Base-by-base conservation (phyloP, 2,329 filamentous ascomycete genomes). In the Dryadomyces sulphureus region DNA sequence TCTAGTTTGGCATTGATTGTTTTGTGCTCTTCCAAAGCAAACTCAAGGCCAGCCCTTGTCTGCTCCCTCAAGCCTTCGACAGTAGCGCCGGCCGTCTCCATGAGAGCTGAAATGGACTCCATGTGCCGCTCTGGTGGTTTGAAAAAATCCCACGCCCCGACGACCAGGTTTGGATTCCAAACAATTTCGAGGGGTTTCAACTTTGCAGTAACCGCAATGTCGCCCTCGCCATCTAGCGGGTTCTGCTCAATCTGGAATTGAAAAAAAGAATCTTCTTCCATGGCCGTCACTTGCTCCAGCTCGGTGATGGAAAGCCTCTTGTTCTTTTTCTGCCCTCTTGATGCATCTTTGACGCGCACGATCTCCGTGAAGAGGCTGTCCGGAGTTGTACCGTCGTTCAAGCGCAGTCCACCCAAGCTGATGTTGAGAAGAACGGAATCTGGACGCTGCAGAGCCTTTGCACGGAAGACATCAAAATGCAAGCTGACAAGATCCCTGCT, bases 1-100 rank as follows among this genome's bases (percentile, higher is more conserved):
- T 98, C 92, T 38, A 99, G 72, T 55, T 96, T 87, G 14, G 90
- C 90, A 56, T 98, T 94, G 59, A 98, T 82, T 2, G 92, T 96
- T 68, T 94, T 96, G 70, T 98, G 92, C 59, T 98, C 93, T 57
- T 95, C 84, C 3, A 99, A 68, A 0, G 92, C 93, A 63, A 95
- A 98, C 62, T 98, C 89, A 30, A 99, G 75, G 22, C 92, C 90
- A 43, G 92, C 90, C 59, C 93, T 77, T 5, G 93, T 98, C 65
- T 98, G 93, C 60, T 96, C 89, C 30, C 93, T 77, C 48, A 98
- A 71, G 7, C 89, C 90, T 62, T 98, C 90, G 0, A 98, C 90
- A 0, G 92, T 98, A 2, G 90, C 90, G 21, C 92, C 89, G 5
- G 92, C 92, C 41, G 83, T 87, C 62, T 98, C 93, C 79, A 99